Evolutionary conservation across 2,329 filamentous ascomycete genomes (phyloP), one percentile per base, ranked within the genome.

Genomic region (Massarina eburnea): DNA sequence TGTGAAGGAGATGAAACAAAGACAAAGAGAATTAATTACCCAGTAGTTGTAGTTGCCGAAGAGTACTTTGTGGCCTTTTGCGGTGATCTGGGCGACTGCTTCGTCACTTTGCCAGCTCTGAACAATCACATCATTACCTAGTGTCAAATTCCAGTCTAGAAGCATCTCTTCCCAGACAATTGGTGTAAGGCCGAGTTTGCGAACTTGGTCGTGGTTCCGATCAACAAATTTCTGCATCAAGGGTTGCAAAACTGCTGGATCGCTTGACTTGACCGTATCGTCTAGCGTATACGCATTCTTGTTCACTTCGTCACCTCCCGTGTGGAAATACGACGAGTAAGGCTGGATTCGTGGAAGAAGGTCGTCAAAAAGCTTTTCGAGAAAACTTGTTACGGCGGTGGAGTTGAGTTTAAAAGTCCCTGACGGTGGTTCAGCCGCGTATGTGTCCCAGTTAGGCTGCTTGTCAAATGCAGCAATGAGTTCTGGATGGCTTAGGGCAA

Each of bases 161-260:
- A 89, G 75, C 78, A 94, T 90, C 69, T 95, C 91, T 68, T 96
- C 89, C 91, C 91, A 95, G 1, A 91, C 88, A 18, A 95, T 74
- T 0, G 90, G 89, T 4, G 79, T 80, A 41, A 95, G 72, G 4
- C 85, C 85, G 5, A 79, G 76, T 34, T 78, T 72, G 36, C 82
- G 75, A 32, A 94, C 76, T 36, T 84, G 81, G 22, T 71, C 76
- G 67, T 91, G 87, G 58, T 85, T 84, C 54, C 80, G 78, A 65
- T 88, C 80, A 52, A 95, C 75, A 64, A 95, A 90, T 46, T 79
- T 81, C 66, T 95, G 89, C 65, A 96, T 79, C 18, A 94, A 77
- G 2, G 90, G 88, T 61, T 82, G 79, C 29, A 95, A 74, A 12
- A 92, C 78, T 1, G 74, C 69, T 0, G 77, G 73, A 43, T 83